Conservation (phyloP, 176 grass and related monocot genomes). For the Rhynchospora breviuscula region DNA sequence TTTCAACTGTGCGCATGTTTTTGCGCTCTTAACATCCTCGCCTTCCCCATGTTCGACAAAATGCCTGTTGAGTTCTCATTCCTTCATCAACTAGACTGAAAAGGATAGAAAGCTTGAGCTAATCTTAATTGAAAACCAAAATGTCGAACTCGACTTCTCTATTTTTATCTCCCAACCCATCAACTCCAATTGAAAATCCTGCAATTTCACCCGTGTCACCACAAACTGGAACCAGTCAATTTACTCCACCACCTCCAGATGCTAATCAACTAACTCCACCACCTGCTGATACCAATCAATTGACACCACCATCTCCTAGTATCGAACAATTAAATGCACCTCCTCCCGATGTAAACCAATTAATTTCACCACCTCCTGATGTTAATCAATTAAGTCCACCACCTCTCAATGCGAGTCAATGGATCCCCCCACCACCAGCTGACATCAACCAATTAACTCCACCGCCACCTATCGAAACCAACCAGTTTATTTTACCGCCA, state of each 20-base stretch:
- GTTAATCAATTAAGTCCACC: neutral
- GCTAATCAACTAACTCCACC: neutral
- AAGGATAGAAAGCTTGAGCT: neutral
- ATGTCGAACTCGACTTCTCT: neutral
- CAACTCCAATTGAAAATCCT: constrained; percentile 12
- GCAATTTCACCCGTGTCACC: neutral
- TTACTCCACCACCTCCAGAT: neutral
- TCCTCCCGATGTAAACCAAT: neutral
- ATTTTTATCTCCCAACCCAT: constrained; percentile 6
- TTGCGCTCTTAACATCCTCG: neutral
- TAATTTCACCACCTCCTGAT: neutral
- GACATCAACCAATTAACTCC: neutral
- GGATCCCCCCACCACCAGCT: neutral
- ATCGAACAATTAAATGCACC: neutral
- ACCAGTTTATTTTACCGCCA: no score
- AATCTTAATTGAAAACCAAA: neutral
- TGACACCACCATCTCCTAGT: neutral
- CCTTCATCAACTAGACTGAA: neutral
- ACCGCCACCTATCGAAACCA: neutral
- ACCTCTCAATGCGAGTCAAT: neutral
- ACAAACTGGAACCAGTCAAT: neutral
- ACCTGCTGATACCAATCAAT: neutral
- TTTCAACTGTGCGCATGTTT: neutral
- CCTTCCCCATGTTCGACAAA: neutral
- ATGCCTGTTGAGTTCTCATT: neutral